A percentile compares a stretch with the other conserved stretches of the same genome.
Evolutionary conservation across 345 rosid species (phyloP).

Genomic region (Sapria himalayana): DNA sequence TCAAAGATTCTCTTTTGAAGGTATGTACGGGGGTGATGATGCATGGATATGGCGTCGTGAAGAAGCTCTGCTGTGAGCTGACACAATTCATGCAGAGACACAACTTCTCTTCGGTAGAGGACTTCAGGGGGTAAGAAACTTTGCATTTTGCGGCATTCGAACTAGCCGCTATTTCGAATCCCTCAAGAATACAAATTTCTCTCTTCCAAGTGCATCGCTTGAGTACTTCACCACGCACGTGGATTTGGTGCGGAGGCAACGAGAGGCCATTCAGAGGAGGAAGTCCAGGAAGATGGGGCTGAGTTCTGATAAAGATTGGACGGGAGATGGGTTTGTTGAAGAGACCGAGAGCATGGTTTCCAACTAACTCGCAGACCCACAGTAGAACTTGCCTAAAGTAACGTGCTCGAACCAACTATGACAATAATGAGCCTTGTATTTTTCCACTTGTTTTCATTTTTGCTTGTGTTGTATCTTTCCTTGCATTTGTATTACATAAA

Average conservation of each 20-base stretch:
- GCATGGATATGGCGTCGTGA: constrained; percentile 87
- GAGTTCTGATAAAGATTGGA: constrained; percentile 94
- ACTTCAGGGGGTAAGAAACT: constrained; percentile 61
- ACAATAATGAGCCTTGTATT: too few species aligned
- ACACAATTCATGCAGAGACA: constrained; percentile 78
- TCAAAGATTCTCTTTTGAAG: constrained; percentile 13
- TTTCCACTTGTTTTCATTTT: too few species aligned
- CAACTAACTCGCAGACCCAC: constrained; percentile 18
- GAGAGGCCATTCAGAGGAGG: constrained; percentile 62
- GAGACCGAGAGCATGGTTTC: constrained; percentile 96
- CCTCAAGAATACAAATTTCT: background rate
- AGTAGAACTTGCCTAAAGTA: constrained; percentile 9
- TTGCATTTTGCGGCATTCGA: background rate
- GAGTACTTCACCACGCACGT: constrained; percentile 80
- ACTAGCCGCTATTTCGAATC: constrained; percentile 1
- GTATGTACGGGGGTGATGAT: constrained; percentile 97
- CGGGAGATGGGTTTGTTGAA: constrained; percentile 83
- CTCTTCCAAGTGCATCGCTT: constrained; percentile 38
- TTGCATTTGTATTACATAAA: too few species aligned
- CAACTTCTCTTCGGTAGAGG: constrained; percentile 61
- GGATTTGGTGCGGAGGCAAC: constrained; percentile 61
- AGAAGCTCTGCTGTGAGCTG: constrained; percentile 59
- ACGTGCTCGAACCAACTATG: too few species aligned
- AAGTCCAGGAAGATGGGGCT: constrained; percentile 59
- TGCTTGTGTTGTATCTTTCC: too few species aligned